Evolutionary conservation across 352 stramenopile genomes (phyloP).

Genomic region (Pythium sukuiense): DNA sequence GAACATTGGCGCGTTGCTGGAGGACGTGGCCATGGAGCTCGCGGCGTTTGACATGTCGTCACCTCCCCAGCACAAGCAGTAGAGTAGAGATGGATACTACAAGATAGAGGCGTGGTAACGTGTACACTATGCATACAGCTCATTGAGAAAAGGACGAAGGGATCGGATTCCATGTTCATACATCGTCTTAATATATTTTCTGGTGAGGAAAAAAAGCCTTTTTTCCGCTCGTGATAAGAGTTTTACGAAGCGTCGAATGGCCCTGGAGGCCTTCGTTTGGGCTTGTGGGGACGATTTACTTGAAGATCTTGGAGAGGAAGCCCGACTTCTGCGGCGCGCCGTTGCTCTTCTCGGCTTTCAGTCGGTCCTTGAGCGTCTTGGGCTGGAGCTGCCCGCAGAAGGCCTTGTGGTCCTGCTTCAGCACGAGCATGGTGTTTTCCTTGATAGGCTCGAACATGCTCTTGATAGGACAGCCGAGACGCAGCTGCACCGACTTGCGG

Average conservation of each 20-base stretch:
- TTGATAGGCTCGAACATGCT: constrained; percentile 86
- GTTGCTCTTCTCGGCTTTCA: constrained; percentile 60
- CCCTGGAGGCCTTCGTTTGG: no score
- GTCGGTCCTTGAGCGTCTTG: constrained; percentile 75
- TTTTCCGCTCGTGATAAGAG: neutral
- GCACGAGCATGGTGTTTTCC: constrained; percentile 82
- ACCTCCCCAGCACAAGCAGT: constrained; percentile 25
- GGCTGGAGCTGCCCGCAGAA: constrained; percentile 68
- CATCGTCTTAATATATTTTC: constrained; percentile 19
- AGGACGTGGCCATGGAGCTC: constrained; percentile 77
- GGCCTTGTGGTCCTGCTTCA: constrained; percentile 83
- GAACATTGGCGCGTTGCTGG: constrained; percentile 44
- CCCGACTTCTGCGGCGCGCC: constrained; percentile 41
- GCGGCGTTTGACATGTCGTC: constrained; percentile 53
- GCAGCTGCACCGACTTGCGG: constrained; percentile 77
- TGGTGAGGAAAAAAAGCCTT: neutral
- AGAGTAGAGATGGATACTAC: neutral
- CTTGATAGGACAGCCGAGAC: constrained; percentile 76
- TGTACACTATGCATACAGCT: neutral
- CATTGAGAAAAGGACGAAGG: neutral
- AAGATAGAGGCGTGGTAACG: neutral
- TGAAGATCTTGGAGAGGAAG: constrained; percentile 73
- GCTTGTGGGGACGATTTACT: constrained; percentile 7
- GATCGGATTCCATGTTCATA: constrained; percentile 11
- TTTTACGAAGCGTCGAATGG: neutral